phyloP scores from a whole-genome alignment of 257 asterid genomes.

The Scutellaria minor region DNA sequence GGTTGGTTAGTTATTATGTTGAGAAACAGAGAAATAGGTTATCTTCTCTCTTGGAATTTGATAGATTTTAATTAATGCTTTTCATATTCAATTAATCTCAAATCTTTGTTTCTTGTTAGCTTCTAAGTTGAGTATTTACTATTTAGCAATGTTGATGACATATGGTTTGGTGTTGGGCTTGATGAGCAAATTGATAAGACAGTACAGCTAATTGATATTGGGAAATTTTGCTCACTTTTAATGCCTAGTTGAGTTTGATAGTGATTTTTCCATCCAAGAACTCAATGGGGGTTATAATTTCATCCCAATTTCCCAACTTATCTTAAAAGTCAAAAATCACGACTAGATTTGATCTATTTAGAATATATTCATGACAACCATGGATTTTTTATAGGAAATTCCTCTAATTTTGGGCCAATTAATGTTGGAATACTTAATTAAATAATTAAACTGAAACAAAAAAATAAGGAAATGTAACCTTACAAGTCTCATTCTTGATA shows the following conservation, averaged over 20 bases:
- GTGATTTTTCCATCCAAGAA: no score
- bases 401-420: neutral
- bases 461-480: neutral
- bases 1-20: conserved; percentile 27
- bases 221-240: no score
- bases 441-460: neutral
- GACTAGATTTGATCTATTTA: no score
- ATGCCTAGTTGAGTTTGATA: no score
- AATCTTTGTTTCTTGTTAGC: neutral
- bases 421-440: neutral
- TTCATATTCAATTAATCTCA: neutral
- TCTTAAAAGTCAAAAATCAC: no score
- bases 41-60: conserved; percentile 10
- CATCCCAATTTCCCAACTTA: no score
- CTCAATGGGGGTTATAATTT: no score
- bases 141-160: neutral
- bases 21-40: neutral
- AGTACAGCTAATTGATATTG: no score
- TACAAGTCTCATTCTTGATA: neutral
- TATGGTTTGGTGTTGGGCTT: neutral
- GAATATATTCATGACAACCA: neutral
- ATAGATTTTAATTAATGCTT: conserved; percentile 3
- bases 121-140: neutral
- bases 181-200: no score
- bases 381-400: neutral